Conservation (phyloP, 2,329 filamentous ascomycete genomes). For the Nemania diffusa region DNA sequence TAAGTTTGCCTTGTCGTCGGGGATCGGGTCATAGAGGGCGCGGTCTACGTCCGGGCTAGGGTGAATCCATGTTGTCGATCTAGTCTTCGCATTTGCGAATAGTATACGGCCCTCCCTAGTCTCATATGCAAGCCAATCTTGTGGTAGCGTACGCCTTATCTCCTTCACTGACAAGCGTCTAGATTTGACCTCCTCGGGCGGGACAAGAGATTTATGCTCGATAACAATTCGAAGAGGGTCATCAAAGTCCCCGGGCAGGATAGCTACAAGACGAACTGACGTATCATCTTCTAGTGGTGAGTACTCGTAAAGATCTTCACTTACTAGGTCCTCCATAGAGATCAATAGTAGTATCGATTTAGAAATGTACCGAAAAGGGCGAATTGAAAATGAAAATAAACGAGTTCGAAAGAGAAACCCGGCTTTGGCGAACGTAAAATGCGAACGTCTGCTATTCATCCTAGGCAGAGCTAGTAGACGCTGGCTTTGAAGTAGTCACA, state of each 20-base stretch:
- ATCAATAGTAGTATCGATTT: background rate
- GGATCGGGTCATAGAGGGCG: conserved; percentile 22
- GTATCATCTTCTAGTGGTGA: conserved; percentile 29
- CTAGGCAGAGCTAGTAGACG: background rate
- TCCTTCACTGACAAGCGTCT: conserved; percentile 33
- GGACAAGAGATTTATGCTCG: conserved; percentile 28
- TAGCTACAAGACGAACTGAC: conserved; percentile 37
- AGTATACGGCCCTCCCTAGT: conserved; percentile 35
- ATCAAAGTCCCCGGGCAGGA: conserved; percentile 34
- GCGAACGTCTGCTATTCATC: background rate
- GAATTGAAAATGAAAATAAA: background rate
- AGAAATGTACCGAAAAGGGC: background rate
- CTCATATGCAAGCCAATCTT: conserved; percentile 21
- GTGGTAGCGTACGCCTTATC: conserved; percentile 28
- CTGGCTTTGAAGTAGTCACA: background rate
- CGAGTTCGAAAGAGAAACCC: background rate
- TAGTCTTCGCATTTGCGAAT: conserved; percentile 5
- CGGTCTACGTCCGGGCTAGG: conserved; percentile 26
- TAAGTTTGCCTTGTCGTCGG: background rate
- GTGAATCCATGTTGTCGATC: conserved; percentile 29
- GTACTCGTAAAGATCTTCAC: conserved; percentile 30
- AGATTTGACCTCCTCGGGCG: conserved; percentile 5
- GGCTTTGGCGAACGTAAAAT: background rate
- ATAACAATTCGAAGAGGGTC: conserved; percentile 36
- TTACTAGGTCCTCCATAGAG: background rate